Evolutionary conservation across 305 asterid species (phyloP).

Genomic region (Solanum hybrid): DNA sequence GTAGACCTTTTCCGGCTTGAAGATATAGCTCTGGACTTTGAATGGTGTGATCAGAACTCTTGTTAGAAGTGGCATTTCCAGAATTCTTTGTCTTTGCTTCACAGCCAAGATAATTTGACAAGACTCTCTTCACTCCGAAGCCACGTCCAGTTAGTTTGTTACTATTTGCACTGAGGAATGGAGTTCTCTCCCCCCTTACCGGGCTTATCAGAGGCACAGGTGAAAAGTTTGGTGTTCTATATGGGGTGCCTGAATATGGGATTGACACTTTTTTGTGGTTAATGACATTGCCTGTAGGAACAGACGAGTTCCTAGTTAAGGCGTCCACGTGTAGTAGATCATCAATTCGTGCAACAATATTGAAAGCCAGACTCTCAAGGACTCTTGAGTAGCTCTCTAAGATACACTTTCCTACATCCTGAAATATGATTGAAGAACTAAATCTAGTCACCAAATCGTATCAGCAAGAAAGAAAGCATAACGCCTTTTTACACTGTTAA

Average conservation of each 20-base stretch:
- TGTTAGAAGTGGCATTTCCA: conserved; percentile 38
- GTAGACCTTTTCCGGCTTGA: conserved; percentile 21
- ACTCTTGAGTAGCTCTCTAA: conserved; percentile 97
- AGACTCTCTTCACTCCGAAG: conserved; percentile 59
- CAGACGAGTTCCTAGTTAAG: conserved; percentile 41
- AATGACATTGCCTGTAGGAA: conserved; percentile 20
- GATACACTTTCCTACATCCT: conserved; percentile 39
- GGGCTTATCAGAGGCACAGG: conserved; percentile 48
- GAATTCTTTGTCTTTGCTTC: conserved; percentile 41
- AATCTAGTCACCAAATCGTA: not conserved
- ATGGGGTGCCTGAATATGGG: conserved; percentile 55
- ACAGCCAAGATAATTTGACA: conserved; percentile 60
- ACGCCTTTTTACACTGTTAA: not conserved
- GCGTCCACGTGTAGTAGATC: conserved; percentile 80
- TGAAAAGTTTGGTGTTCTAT: conserved; percentile 53
- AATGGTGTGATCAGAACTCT: conserved; percentile 13
- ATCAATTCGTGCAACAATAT: conserved; percentile 70
- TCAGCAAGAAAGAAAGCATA: not conserved
- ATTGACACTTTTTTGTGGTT: conserved; percentile 36
- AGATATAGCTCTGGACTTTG: conserved; percentile 23
- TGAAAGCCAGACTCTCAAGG: conserved; percentile 83
- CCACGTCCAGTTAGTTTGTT: conserved; percentile 58
- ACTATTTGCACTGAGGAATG: conserved; percentile 23
- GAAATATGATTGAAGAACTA: not conserved
- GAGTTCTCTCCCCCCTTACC: conserved; percentile 49